These are phyloP conservation scores for Keithomyces neogunnii DNA, from an alignment of 2,329 filamentous ascomycete species.

Conservation along the genomic window DNA sequence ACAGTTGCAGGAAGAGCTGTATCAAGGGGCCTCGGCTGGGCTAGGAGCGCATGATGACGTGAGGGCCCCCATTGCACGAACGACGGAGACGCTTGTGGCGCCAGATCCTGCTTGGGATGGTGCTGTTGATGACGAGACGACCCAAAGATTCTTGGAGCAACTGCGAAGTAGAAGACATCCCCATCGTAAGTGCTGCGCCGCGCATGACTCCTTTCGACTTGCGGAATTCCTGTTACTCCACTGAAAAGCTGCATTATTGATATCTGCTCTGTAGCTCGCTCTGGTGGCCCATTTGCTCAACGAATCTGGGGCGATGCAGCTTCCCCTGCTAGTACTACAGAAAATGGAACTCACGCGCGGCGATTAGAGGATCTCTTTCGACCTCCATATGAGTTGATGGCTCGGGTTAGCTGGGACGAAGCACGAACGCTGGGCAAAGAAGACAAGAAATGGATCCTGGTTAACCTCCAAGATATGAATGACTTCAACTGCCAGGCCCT, in stretches of 20 bases:
- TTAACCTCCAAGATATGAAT: constrained; percentile 89
- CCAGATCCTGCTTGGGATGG: constrained; percentile 44
- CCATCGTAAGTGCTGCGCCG: constrained; percentile 17
- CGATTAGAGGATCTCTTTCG: constrained; percentile 86
- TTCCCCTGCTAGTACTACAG: constrained; percentile 14
- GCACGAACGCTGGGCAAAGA: constrained; percentile 81
- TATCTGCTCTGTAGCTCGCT: constrained; percentile 5
- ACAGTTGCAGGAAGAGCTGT: constrained; percentile 85
- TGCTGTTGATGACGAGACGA: constrained; percentile 37
- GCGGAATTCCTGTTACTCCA: neutral
- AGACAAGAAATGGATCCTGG: constrained; percentile 85
- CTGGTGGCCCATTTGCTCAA: constrained; percentile 29
- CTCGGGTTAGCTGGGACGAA: constrained; percentile 68
- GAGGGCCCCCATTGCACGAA: constrained; percentile 82
- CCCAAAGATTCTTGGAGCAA: constrained; percentile 57
- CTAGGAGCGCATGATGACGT: constrained; percentile 51
- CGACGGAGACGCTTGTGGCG: constrained; percentile 83
- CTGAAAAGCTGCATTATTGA: neutral
- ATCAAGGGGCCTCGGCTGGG: constrained; percentile 42
- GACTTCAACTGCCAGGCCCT: constrained; percentile 92
- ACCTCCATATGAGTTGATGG: constrained; percentile 87
- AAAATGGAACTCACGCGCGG: constrained; percentile 59
- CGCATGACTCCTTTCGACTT: constrained; percentile 5
- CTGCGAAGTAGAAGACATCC: constrained; percentile 39
- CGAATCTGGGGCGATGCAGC: constrained; percentile 27